Percentiles rank a stretch among this genome's conserved stretches.
Conservation (phyloP, 805 yeast genomes). For the Zygosaccharomyces rouxii region DNA sequence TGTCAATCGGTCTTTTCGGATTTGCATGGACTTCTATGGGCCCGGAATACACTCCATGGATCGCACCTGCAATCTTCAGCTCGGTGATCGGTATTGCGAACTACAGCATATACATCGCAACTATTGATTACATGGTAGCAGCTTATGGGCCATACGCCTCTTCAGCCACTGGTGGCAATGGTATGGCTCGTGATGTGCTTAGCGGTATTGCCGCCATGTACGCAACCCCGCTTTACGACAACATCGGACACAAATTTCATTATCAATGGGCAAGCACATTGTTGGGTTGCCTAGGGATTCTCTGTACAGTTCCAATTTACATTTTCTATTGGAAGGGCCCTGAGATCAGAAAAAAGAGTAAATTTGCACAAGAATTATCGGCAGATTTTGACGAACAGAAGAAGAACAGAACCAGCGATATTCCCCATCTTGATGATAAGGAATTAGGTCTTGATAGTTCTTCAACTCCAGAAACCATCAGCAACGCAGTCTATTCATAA, state of each 20-base stretch:
- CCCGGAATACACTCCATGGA: conserved; percentile 10
- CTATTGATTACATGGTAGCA: conserved; percentile 11
- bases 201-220: conserved; percentile 12
- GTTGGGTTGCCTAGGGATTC: conserved; percentile 6
- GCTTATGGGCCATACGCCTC: conserved; percentile 12
- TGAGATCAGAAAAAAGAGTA: conserved; percentile 6
- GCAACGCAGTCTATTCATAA: neutral
- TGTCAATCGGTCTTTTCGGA: conserved; percentile 8
- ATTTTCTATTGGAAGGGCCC: conserved; percentile 9
- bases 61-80: conserved; percentile 10
- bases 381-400: conserved; percentile 1
- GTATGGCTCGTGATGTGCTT: conserved; percentile 11
- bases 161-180: conserved; percentile 10
- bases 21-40: conserved; percentile 11
- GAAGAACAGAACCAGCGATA: neutral
- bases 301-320: conserved; percentile 10
- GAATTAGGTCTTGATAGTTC: neutral
- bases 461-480: neutral
- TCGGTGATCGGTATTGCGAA: conserved; percentile 9
- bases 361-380: conserved; percentile 8
- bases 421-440: neutral
- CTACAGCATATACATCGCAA: conserved; percentile 10
- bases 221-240: conserved; percentile 8
- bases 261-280: conserved; percentile 11
- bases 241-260: conserved; percentile 10